Conservation (phyloP, 2,329 filamentous ascomycete genomes). For the Botrytis paeoniae region DNA sequence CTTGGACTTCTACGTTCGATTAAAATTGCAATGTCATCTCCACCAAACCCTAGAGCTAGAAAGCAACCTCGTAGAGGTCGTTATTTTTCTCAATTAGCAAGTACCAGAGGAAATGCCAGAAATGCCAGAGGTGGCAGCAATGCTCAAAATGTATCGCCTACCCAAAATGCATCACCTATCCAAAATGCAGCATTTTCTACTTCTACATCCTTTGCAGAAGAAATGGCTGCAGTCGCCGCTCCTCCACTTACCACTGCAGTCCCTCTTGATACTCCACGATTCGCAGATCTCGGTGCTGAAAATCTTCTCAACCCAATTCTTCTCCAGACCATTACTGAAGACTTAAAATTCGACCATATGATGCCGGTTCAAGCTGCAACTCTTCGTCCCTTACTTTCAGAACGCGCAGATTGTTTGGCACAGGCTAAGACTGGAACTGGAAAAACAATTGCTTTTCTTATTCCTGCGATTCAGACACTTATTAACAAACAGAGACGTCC, state of each 20-base stretch:
- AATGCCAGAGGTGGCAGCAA: background rate
- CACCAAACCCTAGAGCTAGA: constrained; percentile 9
- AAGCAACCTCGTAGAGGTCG: constrained; percentile 11
- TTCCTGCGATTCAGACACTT: constrained; percentile 75
- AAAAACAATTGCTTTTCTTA: constrained; percentile 90
- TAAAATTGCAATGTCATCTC: constrained; percentile 5
- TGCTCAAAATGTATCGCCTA: background rate
- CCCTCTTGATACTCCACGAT: constrained; percentile 46
- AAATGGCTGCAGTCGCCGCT: constrained; percentile 32
- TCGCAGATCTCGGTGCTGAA: constrained; percentile 45
- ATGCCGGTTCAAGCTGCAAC: constrained; percentile 87
- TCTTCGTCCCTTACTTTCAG: constrained; percentile 71
- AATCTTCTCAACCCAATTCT: constrained; percentile 47
- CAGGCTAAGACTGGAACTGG: constrained; percentile 97
- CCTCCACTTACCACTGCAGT: constrained; percentile 41
- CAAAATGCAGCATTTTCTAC: constrained; percentile 4
- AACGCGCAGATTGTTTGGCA: constrained; percentile 68
- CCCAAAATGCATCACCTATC: background rate
- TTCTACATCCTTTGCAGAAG: constrained; percentile 8
- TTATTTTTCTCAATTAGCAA: constrained; percentile 7
- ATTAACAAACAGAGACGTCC: constrained; percentile 44
- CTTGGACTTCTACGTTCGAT: background rate
- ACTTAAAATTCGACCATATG: constrained; percentile 80
- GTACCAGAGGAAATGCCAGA: background rate
- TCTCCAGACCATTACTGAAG: constrained; percentile 59